Percentiles rank a stretch among this genome's conserved stretches.
Conservation (phyloP, 768 basidiomycete species). For the Agaricus blazei region DNA sequence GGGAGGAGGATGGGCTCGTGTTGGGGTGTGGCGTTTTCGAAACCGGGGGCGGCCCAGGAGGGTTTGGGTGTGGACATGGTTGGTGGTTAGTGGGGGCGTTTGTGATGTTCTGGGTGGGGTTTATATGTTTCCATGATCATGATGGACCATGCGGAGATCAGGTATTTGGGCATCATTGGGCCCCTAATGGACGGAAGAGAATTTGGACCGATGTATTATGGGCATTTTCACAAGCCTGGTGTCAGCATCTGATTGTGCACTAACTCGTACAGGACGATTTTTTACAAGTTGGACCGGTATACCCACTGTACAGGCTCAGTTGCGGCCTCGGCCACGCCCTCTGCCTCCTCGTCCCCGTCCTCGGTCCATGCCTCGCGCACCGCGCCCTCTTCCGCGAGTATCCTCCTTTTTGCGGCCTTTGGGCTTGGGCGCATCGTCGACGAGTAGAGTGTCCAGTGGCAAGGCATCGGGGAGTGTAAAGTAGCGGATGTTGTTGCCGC, state of each 20-base stretch:
- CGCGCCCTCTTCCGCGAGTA: slow-evolving; percentile 58
- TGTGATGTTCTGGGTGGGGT: not conserved
- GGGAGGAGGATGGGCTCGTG: slow-evolving; percentile 4
- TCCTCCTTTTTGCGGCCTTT: slow-evolving; percentile 91
- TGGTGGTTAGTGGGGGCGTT: not conserved
- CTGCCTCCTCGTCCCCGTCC: slow-evolving; percentile 39
- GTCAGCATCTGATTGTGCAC: too few relatives aligned
- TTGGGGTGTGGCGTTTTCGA: slow-evolving; percentile 3
- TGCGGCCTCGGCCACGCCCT: slow-evolving; percentile 28
- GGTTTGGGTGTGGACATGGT: slow-evolving; percentile 3
- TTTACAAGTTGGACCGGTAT: not conserved
- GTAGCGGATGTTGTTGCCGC: slow-evolving; percentile 96
- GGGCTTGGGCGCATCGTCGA: slow-evolving; percentile 97
- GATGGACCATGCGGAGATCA: not conserved
- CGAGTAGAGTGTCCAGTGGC: slow-evolving; percentile 92
- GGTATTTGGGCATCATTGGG: too few relatives aligned
- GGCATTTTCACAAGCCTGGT: too few relatives aligned
- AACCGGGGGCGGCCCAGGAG: slow-evolving; percentile 4
- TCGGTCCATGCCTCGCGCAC: slow-evolving; percentile 43
- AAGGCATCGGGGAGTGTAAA: slow-evolving; percentile 97
- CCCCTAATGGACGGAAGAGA: too few relatives aligned
- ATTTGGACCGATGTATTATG: too few relatives aligned
- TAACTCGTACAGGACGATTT: too few relatives aligned
- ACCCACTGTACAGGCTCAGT: slow-evolving; percentile 17
- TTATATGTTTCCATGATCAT: not conserved